Evolutionary conservation across 768 basidiomycete species (phyloP).

Genomic region (Mycena capillaripes): DNA sequence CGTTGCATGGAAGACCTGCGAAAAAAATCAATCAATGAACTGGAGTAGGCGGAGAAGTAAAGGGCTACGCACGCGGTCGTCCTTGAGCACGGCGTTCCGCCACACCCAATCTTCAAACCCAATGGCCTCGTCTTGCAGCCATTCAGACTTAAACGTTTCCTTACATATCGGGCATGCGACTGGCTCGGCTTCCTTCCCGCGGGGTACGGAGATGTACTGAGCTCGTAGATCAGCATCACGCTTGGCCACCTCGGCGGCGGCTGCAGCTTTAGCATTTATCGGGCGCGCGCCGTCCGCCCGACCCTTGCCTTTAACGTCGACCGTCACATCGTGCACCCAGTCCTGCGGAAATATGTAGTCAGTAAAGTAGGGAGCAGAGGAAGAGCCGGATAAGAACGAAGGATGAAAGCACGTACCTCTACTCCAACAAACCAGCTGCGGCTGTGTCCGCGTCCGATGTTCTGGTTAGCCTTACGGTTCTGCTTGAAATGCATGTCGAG

Average conservation of each 20-base stretch:
- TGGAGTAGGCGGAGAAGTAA: background rate
- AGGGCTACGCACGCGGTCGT: slow-evolving; percentile 77
- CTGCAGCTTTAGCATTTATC: slow-evolving; percentile 68
- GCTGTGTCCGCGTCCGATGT: slow-evolving; percentile 86
- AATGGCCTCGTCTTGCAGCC: slow-evolving; percentile 77
- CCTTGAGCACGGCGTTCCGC: slow-evolving; percentile 89
- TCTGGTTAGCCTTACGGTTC: slow-evolving; percentile 87
- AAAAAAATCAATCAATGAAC: background rate
- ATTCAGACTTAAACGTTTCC: slow-evolving; percentile 92
- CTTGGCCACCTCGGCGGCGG: slow-evolving; percentile 76
- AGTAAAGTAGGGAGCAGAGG: background rate
- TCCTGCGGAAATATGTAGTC: slow-evolving; percentile 65
- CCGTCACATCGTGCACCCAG: slow-evolving; percentile 83
- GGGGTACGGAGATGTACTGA: slow-evolving; percentile 90
- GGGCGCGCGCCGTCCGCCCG: slow-evolving; percentile 67
- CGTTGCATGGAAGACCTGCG: slow-evolving; percentile 93
- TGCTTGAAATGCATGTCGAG: slow-evolving; percentile 97
- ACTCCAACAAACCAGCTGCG: slow-evolving; percentile 90
- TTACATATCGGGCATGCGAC: slow-evolving; percentile 97
- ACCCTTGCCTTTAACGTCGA: slow-evolving; percentile 78
- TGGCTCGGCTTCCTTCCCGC: slow-evolving; percentile 86
- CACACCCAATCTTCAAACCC: slow-evolving; percentile 95
- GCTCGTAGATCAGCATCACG: slow-evolving; percentile 82
- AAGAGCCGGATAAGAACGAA: background rate
- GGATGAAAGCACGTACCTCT: slow-evolving; percentile 69